Evolutionary conservation across 2,329 filamentous ascomycete species (phyloP).

Genomic region (Decorospora gaudefroyi): DNA sequence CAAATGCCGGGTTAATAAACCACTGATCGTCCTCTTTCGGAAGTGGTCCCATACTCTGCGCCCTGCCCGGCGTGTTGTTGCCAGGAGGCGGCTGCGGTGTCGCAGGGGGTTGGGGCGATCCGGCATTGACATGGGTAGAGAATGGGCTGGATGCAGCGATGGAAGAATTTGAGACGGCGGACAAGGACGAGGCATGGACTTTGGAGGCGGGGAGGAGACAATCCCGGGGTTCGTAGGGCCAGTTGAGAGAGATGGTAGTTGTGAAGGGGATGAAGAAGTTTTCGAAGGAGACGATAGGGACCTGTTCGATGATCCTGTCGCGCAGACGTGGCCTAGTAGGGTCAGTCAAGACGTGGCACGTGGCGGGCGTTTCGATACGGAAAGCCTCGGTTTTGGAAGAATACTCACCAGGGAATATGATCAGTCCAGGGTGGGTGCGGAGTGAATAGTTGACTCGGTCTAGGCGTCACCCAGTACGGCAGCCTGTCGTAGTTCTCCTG

Average conservation of each 20-base stretch:
- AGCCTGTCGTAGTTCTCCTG: slow-evolving; percentile 77
- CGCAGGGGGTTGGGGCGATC: slow-evolving; percentile 31
- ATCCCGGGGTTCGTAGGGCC: slow-evolving; percentile 78
- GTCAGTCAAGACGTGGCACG: slow-evolving; percentile 18
- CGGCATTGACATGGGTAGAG: slow-evolving; percentile 38
- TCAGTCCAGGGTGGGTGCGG: slow-evolving; percentile 83
- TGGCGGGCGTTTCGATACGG: too few species aligned
- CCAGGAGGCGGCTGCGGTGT: slow-evolving; percentile 29
- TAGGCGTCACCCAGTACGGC: slow-evolving; percentile 72
- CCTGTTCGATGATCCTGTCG: slow-evolving; percentile 63
- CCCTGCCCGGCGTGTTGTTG: slow-evolving; percentile 23
- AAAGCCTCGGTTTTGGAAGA: not conserved
- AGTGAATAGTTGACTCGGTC: slow-evolving; percentile 66
- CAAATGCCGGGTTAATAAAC: slow-evolving; percentile 84
- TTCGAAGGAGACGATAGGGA: slow-evolving; percentile 68
- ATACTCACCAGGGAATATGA: slow-evolving; percentile 68
- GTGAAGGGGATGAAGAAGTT: slow-evolving; percentile 85
- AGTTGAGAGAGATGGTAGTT: slow-evolving; percentile 74
- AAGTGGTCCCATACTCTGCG: slow-evolving; percentile 12
- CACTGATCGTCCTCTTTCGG: slow-evolving; percentile 61
- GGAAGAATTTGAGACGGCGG: slow-evolving; percentile 34
- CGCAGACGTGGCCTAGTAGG: slow-evolving; percentile 67
- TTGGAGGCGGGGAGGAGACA: slow-evolving; percentile 61
- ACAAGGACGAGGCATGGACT: slow-evolving; percentile 24
- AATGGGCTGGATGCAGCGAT: slow-evolving; percentile 34